Conservation (phyloP, 345 rosid species). For the Iberis pinnata region DNA sequence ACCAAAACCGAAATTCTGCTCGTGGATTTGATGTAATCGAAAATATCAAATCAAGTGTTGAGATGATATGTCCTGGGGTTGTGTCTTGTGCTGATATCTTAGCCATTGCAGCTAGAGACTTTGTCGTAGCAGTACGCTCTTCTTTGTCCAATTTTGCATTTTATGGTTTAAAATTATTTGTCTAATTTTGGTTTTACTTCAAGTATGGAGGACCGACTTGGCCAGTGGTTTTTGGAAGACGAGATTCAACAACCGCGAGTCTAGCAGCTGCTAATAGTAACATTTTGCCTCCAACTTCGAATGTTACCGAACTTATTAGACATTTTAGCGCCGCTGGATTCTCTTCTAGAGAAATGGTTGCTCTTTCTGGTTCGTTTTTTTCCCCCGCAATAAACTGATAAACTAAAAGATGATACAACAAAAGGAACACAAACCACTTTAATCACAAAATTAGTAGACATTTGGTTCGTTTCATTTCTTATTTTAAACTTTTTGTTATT, state of each 20-base stretch:
- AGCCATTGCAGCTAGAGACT: constrained; percentile 70
- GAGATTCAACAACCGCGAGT: constrained; percentile 75
- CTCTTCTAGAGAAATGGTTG: constrained; percentile 66
- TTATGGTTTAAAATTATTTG: neutral
- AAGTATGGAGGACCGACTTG: constrained; percentile 82
- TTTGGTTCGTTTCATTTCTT: no score
- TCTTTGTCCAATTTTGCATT: neutral
- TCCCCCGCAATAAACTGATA: no score
- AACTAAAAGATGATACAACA: no score
- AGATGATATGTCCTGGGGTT: constrained; percentile 65
- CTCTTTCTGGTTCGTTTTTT: constrained; percentile 54
- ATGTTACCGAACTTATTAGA: constrained; percentile 50
- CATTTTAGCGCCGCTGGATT: constrained; percentile 61
- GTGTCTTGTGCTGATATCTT: constrained; percentile 85
- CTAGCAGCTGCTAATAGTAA: constrained; percentile 64
- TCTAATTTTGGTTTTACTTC: constrained; percentile 2
- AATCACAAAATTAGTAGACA: no score
- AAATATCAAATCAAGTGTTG: constrained; percentile 61
- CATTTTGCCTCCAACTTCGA: constrained; percentile 62
- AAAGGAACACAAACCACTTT: no score
- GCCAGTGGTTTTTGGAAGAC: constrained; percentile 79
- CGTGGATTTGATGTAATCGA: constrained; percentile 77
- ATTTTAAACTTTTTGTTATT: no score
- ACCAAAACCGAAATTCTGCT: constrained; percentile 53
- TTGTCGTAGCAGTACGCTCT: constrained; percentile 40